These are phyloP conservation scores for Porphyrellus cyaneotinctus DNA, from an alignment of 768 basidiomycete species.

Conservation along the genomic window DNA sequence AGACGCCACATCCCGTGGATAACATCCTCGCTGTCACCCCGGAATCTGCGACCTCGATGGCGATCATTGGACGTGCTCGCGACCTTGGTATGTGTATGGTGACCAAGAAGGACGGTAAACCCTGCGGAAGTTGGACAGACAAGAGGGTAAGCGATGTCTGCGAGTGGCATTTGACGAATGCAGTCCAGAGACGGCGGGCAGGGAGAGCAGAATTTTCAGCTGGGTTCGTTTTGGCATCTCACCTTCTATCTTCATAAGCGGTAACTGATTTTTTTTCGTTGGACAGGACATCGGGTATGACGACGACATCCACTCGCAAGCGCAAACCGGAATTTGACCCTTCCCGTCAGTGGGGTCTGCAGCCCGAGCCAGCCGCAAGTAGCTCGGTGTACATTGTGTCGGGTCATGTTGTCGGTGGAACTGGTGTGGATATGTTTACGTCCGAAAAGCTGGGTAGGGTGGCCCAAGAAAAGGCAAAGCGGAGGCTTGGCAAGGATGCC, in stretches of 20 bases:
- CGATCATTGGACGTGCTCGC: constrained; percentile 78
- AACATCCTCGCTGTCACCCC: constrained; percentile 90
- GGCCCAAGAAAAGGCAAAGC: constrained; percentile 71
- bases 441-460: constrained; percentile 75
- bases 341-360: constrained; percentile 68
- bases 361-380: constrained; percentile 42
- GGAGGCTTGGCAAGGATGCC: constrained; percentile 53
- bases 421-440: constrained; percentile 42
- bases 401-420: constrained; percentile 66
- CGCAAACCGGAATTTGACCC: constrained; percentile 63
- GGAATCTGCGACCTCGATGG: constrained; percentile 71
- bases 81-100: constrained; percentile 88
- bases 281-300: constrained; percentile 71
- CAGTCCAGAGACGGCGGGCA: constrained; percentile 70
- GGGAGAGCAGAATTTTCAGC: constrained; percentile 81
- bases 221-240: constrained; percentile 49
- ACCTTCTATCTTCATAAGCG: not conserved
- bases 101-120: constrained; percentile 70
- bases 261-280: not conserved
- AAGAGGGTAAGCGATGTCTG: constrained; percentile 85
- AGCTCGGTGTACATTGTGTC: constrained; percentile 75
- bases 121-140: constrained; percentile 89
- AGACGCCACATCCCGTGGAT: constrained; percentile 68
- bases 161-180: constrained; percentile 85
- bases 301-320: constrained; percentile 40